These are phyloP conservation scores for Graphiopsis chlorocephala DNA, from an alignment of 2,329 filamentous ascomycete genomes.

Conservation along the genomic window DNA sequence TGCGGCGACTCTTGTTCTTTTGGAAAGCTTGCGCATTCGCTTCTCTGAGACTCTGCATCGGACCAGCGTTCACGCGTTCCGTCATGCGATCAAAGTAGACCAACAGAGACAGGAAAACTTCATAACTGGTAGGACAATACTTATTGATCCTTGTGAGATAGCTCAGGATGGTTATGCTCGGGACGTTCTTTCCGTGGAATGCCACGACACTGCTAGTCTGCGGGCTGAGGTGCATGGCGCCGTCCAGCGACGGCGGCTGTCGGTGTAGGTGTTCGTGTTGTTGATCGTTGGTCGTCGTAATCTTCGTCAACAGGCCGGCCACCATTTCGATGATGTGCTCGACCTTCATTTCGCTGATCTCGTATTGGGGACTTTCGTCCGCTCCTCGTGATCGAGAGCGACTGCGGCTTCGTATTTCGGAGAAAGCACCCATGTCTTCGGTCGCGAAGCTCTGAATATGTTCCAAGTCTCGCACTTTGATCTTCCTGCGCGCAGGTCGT, in stretches of 20 bases:
- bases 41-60: constrained; percentile 62
- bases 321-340: constrained; percentile 99
- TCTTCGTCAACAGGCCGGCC: constrained; percentile 90
- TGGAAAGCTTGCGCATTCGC: constrained; percentile 49
- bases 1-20: constrained; percentile 21
- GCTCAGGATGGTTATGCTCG: constrained; percentile 93
- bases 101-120: constrained; percentile 90
- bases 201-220: constrained; percentile 77
- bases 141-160: constrained; percentile 96
- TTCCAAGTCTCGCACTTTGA: constrained; percentile 82
- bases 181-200: constrained; percentile 97
- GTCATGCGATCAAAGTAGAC: constrained; percentile 99
- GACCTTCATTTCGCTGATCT: constrained; percentile 97
- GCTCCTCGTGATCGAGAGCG: constrained; percentile 42
- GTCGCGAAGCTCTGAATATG: constrained; percentile 88
- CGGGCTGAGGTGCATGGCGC: constrained; percentile 55
- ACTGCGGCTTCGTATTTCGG: constrained; percentile 44
- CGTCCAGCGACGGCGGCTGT: constrained; percentile 60
- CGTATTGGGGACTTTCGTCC: constrained; percentile 66
- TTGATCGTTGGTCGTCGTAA: constrained; percentile 91
- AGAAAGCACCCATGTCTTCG: constrained; percentile 65
- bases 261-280: constrained; percentile 90
- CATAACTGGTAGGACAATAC: constrained; percentile 97
- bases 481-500: constrained; percentile 52
- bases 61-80: constrained; percentile 82